These are phyloP conservation scores for Mycena venus DNA, from an alignment of 768 basidiomycete genomes.

Conservation along the genomic window DNA sequence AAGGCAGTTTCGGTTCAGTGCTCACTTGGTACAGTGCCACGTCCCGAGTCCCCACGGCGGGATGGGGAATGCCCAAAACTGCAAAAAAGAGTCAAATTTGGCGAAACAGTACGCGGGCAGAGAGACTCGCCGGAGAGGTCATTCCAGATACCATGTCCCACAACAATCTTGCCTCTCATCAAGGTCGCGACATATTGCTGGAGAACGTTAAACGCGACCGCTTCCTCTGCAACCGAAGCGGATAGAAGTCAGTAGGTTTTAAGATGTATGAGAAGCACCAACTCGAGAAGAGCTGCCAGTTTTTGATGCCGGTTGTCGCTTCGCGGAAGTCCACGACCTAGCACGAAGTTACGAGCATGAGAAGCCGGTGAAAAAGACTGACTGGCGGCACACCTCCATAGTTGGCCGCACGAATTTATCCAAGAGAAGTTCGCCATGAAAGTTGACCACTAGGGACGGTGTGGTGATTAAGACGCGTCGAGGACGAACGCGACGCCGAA, in stretches of 20 bases:
- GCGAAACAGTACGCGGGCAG: slow-evolving; percentile 25
- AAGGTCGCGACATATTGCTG: slow-evolving; percentile 76
- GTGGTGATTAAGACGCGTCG: slow-evolving; percentile 33
- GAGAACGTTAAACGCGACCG: slow-evolving; percentile 70
- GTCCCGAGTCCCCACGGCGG: slow-evolving; percentile 83
- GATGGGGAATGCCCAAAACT: slow-evolving; percentile 88
- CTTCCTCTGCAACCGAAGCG: slow-evolving; percentile 54
- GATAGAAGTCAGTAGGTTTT: slow-evolving; percentile 11
- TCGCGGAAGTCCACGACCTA: slow-evolving; percentile 67
- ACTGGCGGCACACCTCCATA: too few relatives aligned
- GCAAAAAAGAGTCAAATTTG: slow-evolving; percentile 19
- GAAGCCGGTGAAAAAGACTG: too few relatives aligned
- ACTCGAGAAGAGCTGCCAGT: slow-evolving; percentile 57
- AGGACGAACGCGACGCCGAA: slow-evolving; percentile 39
- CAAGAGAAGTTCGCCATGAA: slow-evolving; percentile 53
- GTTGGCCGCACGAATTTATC: slow-evolving; percentile 66
- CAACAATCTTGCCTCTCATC: slow-evolving; percentile 77
- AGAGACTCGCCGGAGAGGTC: slow-evolving; percentile 77
- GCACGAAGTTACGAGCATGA: too few relatives aligned
- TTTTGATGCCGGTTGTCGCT: slow-evolving; percentile 62
- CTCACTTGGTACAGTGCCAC: slow-evolving; percentile 80
- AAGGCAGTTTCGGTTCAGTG: not conserved
- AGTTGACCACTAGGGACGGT: slow-evolving; percentile 21
- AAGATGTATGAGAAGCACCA: not conserved
- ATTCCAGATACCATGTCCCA: slow-evolving; percentile 86